phyloP scores from a whole-genome alignment of 2,329 filamentous ascomycete species.

The Paecilomyces fulvus region DNA sequence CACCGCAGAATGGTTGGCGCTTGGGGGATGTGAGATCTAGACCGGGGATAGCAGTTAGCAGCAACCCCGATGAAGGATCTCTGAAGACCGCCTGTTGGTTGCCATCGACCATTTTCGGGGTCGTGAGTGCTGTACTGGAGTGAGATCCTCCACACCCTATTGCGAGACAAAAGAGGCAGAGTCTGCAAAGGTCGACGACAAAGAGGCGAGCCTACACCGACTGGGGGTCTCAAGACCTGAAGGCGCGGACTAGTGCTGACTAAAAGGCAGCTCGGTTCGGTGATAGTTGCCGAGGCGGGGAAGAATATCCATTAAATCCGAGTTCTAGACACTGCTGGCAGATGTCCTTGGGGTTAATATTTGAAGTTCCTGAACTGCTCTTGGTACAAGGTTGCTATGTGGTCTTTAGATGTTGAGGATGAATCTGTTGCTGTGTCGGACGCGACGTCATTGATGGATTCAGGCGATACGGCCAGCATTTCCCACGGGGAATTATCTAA shows the following conservation, averaged over 20 bases:
- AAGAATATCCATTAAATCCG: neutral
- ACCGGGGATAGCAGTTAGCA: conserved; percentile 8
- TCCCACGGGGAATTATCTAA: neutral
- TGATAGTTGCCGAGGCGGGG: neutral
- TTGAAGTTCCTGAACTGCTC: too few species aligned
- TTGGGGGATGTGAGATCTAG: conserved; percentile 14
- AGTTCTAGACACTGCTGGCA: neutral
- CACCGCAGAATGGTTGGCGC: conserved; percentile 70
- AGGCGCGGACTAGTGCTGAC: neutral
- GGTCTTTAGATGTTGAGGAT: too few species aligned
- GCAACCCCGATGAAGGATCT: conserved; percentile 8
- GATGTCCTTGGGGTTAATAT: too few species aligned
- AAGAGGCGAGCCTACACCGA: neutral
- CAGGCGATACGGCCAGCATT: too few species aligned
- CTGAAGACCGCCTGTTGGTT: conserved; percentile 13
- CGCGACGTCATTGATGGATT: neutral
- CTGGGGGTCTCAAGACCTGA: neutral
- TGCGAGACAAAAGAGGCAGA: neutral
- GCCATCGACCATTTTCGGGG: conserved; percentile 16
- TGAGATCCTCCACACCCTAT: neutral
- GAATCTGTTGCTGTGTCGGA: neutral
- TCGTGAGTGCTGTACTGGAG: neutral
- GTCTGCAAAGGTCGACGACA: neutral
- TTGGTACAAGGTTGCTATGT: too few species aligned
- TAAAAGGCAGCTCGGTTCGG: neutral